Evolutionary conservation across 2,329 filamentous ascomycete genomes (phyloP), one percentile per base, ranked within the genome.

Genomic region (Fusarium redolens): DNA sequence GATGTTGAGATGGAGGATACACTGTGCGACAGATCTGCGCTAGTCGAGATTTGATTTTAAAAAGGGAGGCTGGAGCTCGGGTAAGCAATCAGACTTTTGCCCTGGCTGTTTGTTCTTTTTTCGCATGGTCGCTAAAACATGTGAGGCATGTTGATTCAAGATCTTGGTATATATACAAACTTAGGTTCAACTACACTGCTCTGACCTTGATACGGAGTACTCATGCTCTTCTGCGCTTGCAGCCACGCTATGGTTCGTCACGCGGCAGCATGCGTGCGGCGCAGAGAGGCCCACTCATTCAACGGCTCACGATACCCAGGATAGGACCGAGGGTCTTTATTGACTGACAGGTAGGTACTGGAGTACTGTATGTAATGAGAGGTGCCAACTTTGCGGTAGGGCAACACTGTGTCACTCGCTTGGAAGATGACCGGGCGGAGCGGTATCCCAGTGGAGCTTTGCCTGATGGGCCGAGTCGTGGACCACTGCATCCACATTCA

Each of bases 21-120:
- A 77, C 70, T 74, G 75, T 77, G 75, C 72, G 54, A 77, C 75
- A 77, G 75, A 77, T 77, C 73, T 77, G 52, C 75, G 73, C 75
- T 77, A 77, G 65, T 64, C 71, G 74, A 77, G 62, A 77, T 77
- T 77, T 75, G 75, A 77, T 75, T 77, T 69, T 54, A 69, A 74
- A 74, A 77, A 68, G 50, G 70, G 65, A 75, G 68, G 66, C 61
- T 75, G 67, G 64, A 68, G 50, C 33, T 54, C 50, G 60, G 67
- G 52, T 44, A 47, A 64, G 40, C 47, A 56, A 65, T 33, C 60
- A 52, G 43, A 55, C 48, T 48, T 41, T 47, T 43, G 43, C 50
- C 25, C 67, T 63, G 63, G 25, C 35, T 40, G 22, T 25, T 20
- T 54, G 18, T 20, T 52, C 41, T 52, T 28, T 60, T 50, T 55